A percentile compares a stretch with the other conserved stretches of the same genome.
These are phyloP conservation scores for Clonostachys rhizophaga DNA, from an alignment of 2,329 filamentous ascomycete genomes.

Conservation along the genomic window DNA sequence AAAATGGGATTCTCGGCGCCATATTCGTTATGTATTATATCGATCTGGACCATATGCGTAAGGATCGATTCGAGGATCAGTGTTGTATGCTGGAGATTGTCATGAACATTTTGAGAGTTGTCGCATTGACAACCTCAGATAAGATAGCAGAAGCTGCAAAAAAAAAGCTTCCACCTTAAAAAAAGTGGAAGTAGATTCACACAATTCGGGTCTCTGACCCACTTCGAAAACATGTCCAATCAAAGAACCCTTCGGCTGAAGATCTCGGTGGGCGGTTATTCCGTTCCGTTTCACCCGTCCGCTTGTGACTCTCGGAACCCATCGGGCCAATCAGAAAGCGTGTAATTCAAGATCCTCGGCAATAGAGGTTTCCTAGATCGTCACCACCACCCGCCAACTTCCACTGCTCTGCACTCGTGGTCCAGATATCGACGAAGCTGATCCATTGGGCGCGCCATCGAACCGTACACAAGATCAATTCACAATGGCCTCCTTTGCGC, in stretches of 20 bases:
- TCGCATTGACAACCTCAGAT: not conserved
- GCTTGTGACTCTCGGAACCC: slow-evolving; percentile 8
- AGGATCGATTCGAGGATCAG: slow-evolving; percentile 7
- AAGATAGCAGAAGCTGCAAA: not conserved
- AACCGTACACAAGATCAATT: not conserved
- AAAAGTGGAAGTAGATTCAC: too few species aligned
- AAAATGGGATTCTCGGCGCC: slow-evolving; percentile 8
- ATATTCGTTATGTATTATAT: slow-evolving; percentile 10
- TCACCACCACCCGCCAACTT: slow-evolving; percentile 1
- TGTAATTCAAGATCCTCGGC: slow-evolving; percentile 46
- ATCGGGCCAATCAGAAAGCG: slow-evolving; percentile 35
- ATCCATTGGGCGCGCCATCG: not conserved
- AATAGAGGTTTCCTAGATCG: slow-evolving; percentile 20
- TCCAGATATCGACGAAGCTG: too few species aligned
- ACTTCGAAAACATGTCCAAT: too few species aligned
- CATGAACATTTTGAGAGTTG: too few species aligned
- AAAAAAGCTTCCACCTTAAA: too few species aligned
- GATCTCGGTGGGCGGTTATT: too few species aligned
- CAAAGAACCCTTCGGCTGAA: too few species aligned
- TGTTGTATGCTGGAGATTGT: not conserved
- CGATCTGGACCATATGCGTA: too few species aligned
- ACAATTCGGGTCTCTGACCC: too few species aligned
- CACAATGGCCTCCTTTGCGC: slow-evolving; percentile 52
- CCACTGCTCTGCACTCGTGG: slow-evolving; percentile 1
- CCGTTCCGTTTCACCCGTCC: too few species aligned